A percentile compares a stretch with the other conserved stretches of the same genome.
Conservation (phyloP, 441 rosid genomes). For the Croton laevigatus region DNA sequence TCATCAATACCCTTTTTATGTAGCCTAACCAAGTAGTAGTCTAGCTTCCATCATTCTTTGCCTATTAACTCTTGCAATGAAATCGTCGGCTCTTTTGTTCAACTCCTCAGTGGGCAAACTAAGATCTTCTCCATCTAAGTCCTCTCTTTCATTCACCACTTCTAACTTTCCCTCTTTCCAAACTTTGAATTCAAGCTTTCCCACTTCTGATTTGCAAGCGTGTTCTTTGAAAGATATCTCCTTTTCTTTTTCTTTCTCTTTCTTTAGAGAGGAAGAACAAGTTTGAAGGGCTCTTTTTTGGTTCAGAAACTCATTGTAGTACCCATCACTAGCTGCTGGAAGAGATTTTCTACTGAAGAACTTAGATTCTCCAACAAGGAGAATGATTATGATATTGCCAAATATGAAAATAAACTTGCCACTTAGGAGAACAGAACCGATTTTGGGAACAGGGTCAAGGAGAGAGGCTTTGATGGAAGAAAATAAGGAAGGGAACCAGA, state of each 20-base stretch:
- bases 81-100: constrained; percentile 51
- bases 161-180: constrained; percentile 4
- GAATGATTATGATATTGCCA: constrained; percentile 46
- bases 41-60: constrained; percentile 51
- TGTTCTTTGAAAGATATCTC: constrained; percentile 16
- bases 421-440: constrained; percentile 29
- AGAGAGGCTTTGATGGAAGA: constrained; percentile 25
- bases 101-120: constrained; percentile 46
- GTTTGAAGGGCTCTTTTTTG: constrained; percentile 27
- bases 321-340: constrained; percentile 21
- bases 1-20: neutral
- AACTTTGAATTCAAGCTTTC: constrained; percentile 7
- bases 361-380: constrained; percentile 50
- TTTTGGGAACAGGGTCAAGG: constrained; percentile 26
- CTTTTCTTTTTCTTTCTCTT: constrained; percentile 10
- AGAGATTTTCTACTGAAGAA: constrained; percentile 20
- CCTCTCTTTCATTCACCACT: constrained; percentile 18
- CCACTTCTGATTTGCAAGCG: constrained; percentile 1
- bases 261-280: constrained; percentile 17
- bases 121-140: constrained; percentile 23
- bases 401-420: constrained; percentile 46
- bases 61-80: constrained; percentile 57
- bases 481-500: constrained; percentile 34
- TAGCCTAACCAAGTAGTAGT: constrained; percentile 11
- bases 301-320: constrained; percentile 38